Evolutionary conservation across 2,329 filamentous ascomycete species (phyloP).

Genomic region (Colletotrichum coccodes): DNA sequence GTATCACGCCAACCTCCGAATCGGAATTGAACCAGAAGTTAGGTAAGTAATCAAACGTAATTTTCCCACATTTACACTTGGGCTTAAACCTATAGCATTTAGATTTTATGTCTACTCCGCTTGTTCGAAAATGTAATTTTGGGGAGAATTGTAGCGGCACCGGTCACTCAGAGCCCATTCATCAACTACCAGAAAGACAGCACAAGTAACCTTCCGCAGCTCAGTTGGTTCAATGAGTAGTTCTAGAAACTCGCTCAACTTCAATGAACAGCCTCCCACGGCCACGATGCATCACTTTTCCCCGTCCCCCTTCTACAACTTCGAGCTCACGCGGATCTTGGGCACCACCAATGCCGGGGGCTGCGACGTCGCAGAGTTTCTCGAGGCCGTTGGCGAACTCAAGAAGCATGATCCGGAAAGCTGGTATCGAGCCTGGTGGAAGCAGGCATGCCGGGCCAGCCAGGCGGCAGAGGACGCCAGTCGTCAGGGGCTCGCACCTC

Average conservation of each 20-base stretch:
- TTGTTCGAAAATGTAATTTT: too few species aligned
- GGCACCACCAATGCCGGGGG: conserved; percentile 47
- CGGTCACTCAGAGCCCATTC: too few species aligned
- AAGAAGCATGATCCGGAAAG: conserved; percentile 47
- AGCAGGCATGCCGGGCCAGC: conserved; percentile 43
- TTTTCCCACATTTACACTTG: too few species aligned
- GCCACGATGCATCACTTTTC: conserved; percentile 28
- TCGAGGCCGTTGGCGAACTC: conserved; percentile 49
- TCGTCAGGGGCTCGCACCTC: conserved; percentile 39
- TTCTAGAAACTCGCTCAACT: conserved; percentile 1
- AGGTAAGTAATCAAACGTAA: too few species aligned
- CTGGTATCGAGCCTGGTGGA: conserved; percentile 50
- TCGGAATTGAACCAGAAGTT: too few species aligned
- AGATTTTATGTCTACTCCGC: too few species aligned
- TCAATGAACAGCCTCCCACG: neutral
- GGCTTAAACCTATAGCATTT: too few species aligned
- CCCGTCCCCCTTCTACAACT: conserved; percentile 49
- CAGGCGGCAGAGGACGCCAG: conserved; percentile 44
- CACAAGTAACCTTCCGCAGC: too few species aligned
- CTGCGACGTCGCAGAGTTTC: conserved; percentile 50
- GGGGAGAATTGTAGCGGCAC: too few species aligned
- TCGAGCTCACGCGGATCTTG: conserved; percentile 53
- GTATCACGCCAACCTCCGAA: too few species aligned
- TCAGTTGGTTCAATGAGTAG: neutral
- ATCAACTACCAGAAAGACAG: too few species aligned